Evolutionary conservation across 148 eudicot genomes (phyloP).

Genomic region (Amaranthus palmeri): DNA sequence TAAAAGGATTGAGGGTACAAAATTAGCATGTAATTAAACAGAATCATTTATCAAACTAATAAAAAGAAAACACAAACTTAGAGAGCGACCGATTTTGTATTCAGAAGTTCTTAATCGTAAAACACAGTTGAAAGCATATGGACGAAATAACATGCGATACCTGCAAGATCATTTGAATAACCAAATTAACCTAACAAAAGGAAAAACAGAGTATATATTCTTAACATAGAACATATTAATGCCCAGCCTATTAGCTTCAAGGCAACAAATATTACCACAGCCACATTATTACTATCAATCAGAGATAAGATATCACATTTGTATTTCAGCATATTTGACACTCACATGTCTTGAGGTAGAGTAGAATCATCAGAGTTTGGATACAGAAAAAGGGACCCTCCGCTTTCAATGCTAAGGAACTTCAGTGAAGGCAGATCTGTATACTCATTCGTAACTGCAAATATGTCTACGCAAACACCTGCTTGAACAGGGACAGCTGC

Average conservation of each 20-base stretch:
- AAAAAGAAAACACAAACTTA: conserved; percentile 30
- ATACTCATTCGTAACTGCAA: conserved; percentile 96
- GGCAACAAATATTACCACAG: too few species aligned
- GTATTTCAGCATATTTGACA: too few species aligned
- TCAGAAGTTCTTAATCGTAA: conserved; percentile 83
- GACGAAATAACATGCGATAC: conserved; percentile 95
- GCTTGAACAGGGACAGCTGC: conserved; percentile 99
- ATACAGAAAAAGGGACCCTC: conserved; percentile 86
- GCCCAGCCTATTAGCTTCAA: too few species aligned
- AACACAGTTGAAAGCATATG: conserved; percentile 91
- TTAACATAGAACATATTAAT: too few species aligned
- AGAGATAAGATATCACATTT: too few species aligned
- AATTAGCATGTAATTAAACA: conserved; percentile 13
- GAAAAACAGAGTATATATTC: not conserved
- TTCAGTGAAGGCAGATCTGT: conserved; percentile 94
- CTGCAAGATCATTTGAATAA: conserved; percentile 32
- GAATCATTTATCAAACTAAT: not conserved
- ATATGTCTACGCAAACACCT: conserved; percentile 97
- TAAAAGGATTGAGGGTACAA: not conserved
- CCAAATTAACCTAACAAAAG: not conserved
- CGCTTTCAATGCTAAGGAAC: conserved; percentile 92
- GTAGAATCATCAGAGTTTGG: conserved; percentile 92
- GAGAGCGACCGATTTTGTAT: conserved; percentile 79
- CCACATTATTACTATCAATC: too few species aligned
- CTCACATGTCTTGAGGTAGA: conserved; percentile 99